These are phyloP conservation scores for Boletus subcaerulescens DNA, from an alignment of 768 basidiomycete genomes.

Conservation along the genomic window DNA sequence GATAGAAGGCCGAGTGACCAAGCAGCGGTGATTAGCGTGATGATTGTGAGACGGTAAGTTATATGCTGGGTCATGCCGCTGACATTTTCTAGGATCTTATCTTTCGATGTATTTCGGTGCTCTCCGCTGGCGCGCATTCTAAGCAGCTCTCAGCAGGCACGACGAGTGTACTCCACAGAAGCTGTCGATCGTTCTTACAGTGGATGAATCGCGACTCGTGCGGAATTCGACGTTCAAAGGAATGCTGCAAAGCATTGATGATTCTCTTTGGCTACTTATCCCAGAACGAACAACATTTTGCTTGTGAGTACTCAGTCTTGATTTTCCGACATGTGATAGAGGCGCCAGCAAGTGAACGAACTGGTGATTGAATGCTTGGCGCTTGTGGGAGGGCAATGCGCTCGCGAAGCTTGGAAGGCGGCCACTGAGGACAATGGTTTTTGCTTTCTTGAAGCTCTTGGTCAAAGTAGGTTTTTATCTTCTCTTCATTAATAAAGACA, in stretches of 20 bases:
- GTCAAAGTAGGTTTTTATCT: slow-evolving; percentile 17
- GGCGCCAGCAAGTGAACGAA: slow-evolving; percentile 17
- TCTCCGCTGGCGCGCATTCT: slow-evolving; percentile 13
- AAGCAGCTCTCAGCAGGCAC: slow-evolving; percentile 16
- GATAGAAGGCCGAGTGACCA: not conserved
- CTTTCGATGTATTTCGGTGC: slow-evolving; percentile 21
- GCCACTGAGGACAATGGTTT: slow-evolving; percentile 9
- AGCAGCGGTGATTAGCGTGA: slow-evolving; percentile 20
- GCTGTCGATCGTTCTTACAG: slow-evolving; percentile 19
- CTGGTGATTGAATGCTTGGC: slow-evolving; percentile 19
- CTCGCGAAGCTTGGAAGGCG: slow-evolving; percentile 22
- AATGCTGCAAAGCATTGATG: slow-evolving; percentile 30
- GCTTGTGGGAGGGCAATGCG: slow-evolving; percentile 9
- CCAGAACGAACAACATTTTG: slow-evolving; percentile 16
- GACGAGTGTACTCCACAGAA: slow-evolving; percentile 16
- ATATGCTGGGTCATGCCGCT: not conserved
- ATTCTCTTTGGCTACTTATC: slow-evolving; percentile 25
- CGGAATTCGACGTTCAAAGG: slow-evolving; percentile 27
- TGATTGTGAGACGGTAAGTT: slow-evolving; percentile 23
- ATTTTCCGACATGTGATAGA: not conserved
- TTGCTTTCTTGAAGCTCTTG: slow-evolving; percentile 13
- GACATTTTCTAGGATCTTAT: slow-evolving; percentile 17
- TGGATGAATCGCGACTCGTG: slow-evolving; percentile 23
- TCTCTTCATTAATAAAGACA: not conserved
- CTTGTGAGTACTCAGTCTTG: slow-evolving; percentile 12